These are phyloP conservation scores for Vicia sativa DNA, from an alignment of 306 rosid species.

Conservation along the genomic window DNA sequence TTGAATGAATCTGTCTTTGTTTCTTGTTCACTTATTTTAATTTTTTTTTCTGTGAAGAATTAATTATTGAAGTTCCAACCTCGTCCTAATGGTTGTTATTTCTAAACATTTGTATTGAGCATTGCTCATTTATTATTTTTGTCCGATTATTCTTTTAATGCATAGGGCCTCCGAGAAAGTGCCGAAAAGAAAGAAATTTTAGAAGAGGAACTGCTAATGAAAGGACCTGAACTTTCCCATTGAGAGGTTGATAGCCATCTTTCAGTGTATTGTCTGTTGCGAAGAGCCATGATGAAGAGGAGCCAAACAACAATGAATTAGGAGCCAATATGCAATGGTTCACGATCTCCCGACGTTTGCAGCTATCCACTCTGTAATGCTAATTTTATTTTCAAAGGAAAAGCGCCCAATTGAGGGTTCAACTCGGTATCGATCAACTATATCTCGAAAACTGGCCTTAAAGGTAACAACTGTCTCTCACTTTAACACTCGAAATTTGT, in stretches of 20 bases:
- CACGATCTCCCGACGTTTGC: constrained; percentile 84
- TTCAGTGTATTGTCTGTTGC: constrained; percentile 80
- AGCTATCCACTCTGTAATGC: constrained; percentile 87
- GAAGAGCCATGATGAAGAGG: constrained; percentile 63
- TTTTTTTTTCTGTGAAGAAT: too few relatives aligned
- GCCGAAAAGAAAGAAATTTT: constrained; percentile 70
- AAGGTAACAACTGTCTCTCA: constrained; percentile 55
- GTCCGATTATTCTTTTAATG: constrained; percentile 38
- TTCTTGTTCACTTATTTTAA: too few relatives aligned
- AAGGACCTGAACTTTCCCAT: constrained; percentile 94
- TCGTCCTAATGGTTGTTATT: constrained; percentile 24
- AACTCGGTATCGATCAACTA: constrained; percentile 74
- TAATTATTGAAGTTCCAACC: neutral
- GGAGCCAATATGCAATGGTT: constrained; percentile 50
- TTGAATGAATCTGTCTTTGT: neutral
- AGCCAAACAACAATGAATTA: constrained; percentile 42
- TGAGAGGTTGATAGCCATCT: constrained; percentile 95
- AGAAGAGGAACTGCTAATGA: constrained; percentile 79
- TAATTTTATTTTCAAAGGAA: constrained; percentile 80
- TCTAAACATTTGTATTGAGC: neutral
- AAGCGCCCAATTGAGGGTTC: constrained; percentile 89
- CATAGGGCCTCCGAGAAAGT: constrained; percentile 66
- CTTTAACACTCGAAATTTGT: neutral
- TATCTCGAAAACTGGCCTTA: constrained; percentile 71
- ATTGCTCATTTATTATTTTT: constrained; percentile 8